phyloP scores from a whole-genome alignment of 2,329 filamentous ascomycete species.

The Endoconidiophora polonica region DNA sequence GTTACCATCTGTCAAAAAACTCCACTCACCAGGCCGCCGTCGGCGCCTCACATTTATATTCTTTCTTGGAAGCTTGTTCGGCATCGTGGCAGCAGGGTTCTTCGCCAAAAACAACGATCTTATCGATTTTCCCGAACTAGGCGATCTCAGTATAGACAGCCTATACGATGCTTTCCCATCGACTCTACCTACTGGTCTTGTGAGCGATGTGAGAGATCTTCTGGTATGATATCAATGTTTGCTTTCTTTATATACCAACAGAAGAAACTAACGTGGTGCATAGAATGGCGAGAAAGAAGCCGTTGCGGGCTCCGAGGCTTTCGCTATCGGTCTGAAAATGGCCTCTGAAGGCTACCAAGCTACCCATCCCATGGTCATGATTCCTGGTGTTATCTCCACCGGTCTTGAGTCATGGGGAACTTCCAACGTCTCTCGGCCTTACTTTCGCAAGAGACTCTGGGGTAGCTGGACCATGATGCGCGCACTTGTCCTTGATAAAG shows the following conservation, averaged over 20 bases:
- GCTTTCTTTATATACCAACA: neutral
- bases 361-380: constrained; percentile 85
- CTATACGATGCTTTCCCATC: constrained; percentile 69
- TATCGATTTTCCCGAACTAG: constrained; percentile 57
- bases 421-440: constrained; percentile 63
- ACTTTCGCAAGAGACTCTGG: constrained; percentile 91
- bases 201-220: constrained; percentile 73
- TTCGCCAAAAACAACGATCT: constrained; percentile 82
- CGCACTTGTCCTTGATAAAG: constrained; percentile 81
- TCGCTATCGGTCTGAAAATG: constrained; percentile 74
- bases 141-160: constrained; percentile 67
- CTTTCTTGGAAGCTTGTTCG: constrained; percentile 73
- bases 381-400: constrained; percentile 93
- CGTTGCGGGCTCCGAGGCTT: constrained; percentile 80
- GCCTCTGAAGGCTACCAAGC: constrained; percentile 64
- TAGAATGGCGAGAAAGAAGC: constrained; percentile 70
- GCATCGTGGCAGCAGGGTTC: constrained; percentile 73
- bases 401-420: constrained; percentile 96
- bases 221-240: constrained; percentile 38
- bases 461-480: constrained; percentile 99
- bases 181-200: constrained; percentile 57
- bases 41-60: constrained; percentile 71
- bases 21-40: constrained; percentile 34
- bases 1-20: neutral
- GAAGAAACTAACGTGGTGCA: constrained; percentile 10